Evolutionary conservation across 805 yeast species (phyloP).

Genomic region (Teunomyces tritomae): DNA sequence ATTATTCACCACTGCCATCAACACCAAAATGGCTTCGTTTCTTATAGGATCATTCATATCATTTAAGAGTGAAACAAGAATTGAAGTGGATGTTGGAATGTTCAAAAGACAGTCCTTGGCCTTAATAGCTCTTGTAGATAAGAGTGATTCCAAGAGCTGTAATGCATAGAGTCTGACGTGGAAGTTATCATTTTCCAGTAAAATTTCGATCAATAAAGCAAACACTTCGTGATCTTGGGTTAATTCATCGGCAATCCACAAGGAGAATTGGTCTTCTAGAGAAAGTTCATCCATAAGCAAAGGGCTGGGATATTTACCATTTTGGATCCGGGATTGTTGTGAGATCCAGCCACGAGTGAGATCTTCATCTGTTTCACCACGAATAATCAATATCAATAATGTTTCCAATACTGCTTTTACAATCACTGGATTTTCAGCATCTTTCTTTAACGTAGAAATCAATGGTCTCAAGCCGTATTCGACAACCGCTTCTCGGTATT

Average conservation of each 20-base stretch:
- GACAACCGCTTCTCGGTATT: conserved; percentile 85
- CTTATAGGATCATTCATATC: conserved; percentile 73
- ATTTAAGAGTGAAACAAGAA: conserved; percentile 55
- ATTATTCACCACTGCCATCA: conserved; percentile 78
- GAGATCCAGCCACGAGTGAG: conserved; percentile 69
- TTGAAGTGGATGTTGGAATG: conserved; percentile 77
- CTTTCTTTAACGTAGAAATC: conserved; percentile 62
- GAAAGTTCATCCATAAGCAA: conserved; percentile 51
- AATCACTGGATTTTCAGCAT: conserved; percentile 64
- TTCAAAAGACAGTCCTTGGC: conserved; percentile 72
- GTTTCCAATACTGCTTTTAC: conserved; percentile 85
- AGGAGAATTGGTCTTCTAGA: conserved; percentile 74
- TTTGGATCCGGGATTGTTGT: conserved; percentile 67
- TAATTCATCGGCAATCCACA: conserved; percentile 94
- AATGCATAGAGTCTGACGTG: conserved; percentile 77
- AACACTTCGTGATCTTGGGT: conserved; percentile 50
- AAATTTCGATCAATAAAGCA: conserved; percentile 35
- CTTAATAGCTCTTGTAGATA: conserved; percentile 68
- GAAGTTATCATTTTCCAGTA: conserved; percentile 58
- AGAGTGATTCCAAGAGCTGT: conserved; percentile 80
- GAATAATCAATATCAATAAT: conserved; percentile 71
- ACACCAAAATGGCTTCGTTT: conserved; percentile 80
- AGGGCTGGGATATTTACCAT: conserved; percentile 80
- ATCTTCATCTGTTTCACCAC: conserved; percentile 63
- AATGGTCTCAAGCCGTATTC: conserved; percentile 81